These are phyloP conservation scores for Elaeagnus macrophylla DNA, from an alignment of 306 rosid species.

Conservation along the genomic window DNA sequence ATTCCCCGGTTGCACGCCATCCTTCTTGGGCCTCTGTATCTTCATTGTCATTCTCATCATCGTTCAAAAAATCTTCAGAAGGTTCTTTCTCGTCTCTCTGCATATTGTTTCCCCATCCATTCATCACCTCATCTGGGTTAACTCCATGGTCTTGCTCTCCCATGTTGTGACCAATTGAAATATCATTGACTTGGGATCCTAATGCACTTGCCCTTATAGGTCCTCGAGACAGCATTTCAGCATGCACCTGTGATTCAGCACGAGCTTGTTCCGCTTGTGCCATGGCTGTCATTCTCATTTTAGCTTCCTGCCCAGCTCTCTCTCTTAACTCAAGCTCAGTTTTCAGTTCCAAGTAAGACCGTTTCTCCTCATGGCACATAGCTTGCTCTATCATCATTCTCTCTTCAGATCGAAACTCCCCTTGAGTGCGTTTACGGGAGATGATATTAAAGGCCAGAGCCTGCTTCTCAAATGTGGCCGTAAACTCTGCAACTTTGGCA, in stretches of 20 bases:
- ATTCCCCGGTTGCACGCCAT: constrained; percentile 91
- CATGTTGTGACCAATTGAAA: constrained; percentile 44
- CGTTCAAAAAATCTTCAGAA: constrained; percentile 88
- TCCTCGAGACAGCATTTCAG: constrained; percentile 76
- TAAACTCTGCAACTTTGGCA: constrained; percentile 85
- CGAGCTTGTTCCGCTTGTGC: constrained; percentile 78
- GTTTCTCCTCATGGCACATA: constrained; percentile 81
- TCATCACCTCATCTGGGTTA: constrained; percentile 54
- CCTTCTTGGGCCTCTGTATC: constrained; percentile 72
- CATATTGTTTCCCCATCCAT: constrained; percentile 81
- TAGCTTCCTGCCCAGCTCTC: constrained; percentile 80
- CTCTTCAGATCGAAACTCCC: constrained; percentile 96
- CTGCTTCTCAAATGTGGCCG: constrained; percentile 93
- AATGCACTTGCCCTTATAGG: constrained; percentile 71
- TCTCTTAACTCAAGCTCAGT: constrained; percentile 79
- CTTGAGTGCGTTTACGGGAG: constrained; percentile 61
- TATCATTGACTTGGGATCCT: constrained; percentile 60
- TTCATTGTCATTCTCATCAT: constrained; percentile 79
- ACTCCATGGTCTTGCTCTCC: constrained; percentile 70
- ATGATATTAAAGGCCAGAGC: constrained; percentile 89
- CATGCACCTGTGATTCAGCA: constrained; percentile 62
- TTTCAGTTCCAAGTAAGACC: constrained; percentile 53
- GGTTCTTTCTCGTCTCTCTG: constrained; percentile 91
- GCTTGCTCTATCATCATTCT: constrained; percentile 94
- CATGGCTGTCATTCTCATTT: constrained; percentile 70